Conservation (phyloP, 768 basidiomycete species). For the Lepiota brunneoincarnata region DNA sequence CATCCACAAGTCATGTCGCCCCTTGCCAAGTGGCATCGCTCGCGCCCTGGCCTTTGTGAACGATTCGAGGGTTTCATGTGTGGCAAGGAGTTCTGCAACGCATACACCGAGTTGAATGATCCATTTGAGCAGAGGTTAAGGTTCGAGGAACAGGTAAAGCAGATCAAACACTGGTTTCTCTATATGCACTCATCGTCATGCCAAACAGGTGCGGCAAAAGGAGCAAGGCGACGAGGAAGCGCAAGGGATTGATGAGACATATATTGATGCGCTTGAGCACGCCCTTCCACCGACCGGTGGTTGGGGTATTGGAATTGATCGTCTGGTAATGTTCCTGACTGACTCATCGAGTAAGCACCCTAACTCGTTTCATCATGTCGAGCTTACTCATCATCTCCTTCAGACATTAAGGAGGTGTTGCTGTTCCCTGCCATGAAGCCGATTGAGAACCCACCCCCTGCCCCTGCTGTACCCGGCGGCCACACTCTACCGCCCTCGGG, state of each 20-base stretch:
- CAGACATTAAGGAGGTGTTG: constrained; percentile 96
- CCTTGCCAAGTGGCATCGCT: constrained; percentile 97
- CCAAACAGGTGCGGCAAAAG: constrained; percentile 76
- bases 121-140: constrained; percentile 94
- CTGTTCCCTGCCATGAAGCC: constrained; percentile 99
- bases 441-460: constrained; percentile 41
- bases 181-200: not conserved
- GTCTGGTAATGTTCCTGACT: constrained; percentile 97
- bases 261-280: constrained; percentile 95
- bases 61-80: constrained; percentile 99
- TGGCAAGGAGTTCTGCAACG: constrained; percentile 97
- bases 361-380: not conserved
- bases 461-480: constrained; percentile 20
- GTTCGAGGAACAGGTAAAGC: constrained; percentile 85
- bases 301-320: constrained; percentile 95
- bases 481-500: constrained; percentile 29
- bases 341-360: constrained; percentile 79
- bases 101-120: constrained; percentile 99
- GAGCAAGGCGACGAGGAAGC: constrained; percentile 97
- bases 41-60: constrained; percentile 95
- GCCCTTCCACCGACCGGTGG: constrained; percentile 97
- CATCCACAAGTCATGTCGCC: constrained; percentile 99
- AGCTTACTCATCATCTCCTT: not conserved
- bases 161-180: not conserved
- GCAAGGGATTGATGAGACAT: constrained; percentile 95